Evolutionary conservation across 2,329 filamentous ascomycete species (phyloP), one percentile per base, ranked within the genome.

Genomic region (Orbilia brochopaga): DNA sequence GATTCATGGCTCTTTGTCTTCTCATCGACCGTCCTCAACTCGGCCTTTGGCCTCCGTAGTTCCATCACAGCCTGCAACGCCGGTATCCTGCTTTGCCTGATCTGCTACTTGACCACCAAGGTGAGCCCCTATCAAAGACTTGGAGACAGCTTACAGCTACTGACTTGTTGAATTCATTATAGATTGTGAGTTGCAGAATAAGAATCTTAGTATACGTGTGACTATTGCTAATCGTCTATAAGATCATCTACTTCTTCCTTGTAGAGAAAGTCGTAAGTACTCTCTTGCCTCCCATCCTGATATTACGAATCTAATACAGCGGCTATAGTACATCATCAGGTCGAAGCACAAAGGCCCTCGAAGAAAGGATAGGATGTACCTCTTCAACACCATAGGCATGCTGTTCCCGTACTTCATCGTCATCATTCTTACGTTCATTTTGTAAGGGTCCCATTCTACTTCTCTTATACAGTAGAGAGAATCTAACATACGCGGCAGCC

Each of bases 51-150:
- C 0, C 80, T 88, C 56, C 84, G 86, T 72, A 81, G 80, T 15
- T 84, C 81, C 21, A 74, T 79, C 2, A 75, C 77, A 1, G 80
- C 85, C 2, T 89, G 86, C 76, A 82, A 85, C 50, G 82, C 83
- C 4, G 85, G 85, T 5, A 86, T 88, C 44, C 74, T 88, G 4
- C 79, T 88, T 0, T 88, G 86, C 76, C 80, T 88, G 1, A 79
- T 83, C 4, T 88, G 83, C 74, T 88, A 88, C 75, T 81, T 88
- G 57, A 85, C 84, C 1, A 87, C 86, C 1, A 88, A 89, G 79
- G 83, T 87, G 58, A 66, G 77, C 75, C 19, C 19, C 13, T 32
- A 3, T 24, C 11, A n/a, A 23, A 3, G 19, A 52, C 4, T 17
- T 15, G 15, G 5, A 15, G 17, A 13, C 40, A 13, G 40, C 8